phyloP scores from a whole-genome alignment of 1,139 yeast species.

The Candida buenavistaensis region DNA sequence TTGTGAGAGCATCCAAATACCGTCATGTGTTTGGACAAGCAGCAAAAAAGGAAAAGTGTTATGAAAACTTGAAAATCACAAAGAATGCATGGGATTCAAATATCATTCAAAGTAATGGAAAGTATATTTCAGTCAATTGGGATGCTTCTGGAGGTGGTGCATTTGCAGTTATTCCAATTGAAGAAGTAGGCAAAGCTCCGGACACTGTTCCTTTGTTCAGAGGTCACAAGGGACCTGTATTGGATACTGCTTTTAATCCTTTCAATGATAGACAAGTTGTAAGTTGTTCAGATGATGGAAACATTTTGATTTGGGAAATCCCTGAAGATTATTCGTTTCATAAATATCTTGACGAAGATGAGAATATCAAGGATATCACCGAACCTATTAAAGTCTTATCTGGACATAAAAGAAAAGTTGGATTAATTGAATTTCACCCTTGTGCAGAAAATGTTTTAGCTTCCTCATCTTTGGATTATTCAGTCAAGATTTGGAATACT shows the following conservation, averaged over 20 bases:
- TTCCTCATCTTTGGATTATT: constrained; percentile 84
- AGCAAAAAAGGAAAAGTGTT: constrained; percentile 81
- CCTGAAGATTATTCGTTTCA: constrained; percentile 78
- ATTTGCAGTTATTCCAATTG: constrained; percentile 85
- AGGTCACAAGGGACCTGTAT: constrained; percentile 93
- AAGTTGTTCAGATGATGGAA: constrained; percentile 91
- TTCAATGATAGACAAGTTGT: constrained; percentile 75
- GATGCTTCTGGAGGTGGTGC: constrained; percentile 97
- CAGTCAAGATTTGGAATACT: constrained; percentile 88
- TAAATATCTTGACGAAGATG: constrained; percentile 58
- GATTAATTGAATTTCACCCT: constrained; percentile 91
- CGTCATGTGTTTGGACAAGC: constrained; percentile 96
- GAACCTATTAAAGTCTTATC: constrained; percentile 65
- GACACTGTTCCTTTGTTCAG: constrained; percentile 90
- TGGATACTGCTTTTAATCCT: constrained; percentile 94
- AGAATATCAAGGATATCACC: constrained; percentile 63
- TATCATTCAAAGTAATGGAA: constrained; percentile 75
- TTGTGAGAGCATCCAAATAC: constrained; percentile 93
- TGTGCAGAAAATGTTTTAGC: constrained; percentile 84
- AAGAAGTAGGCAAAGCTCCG: constrained; percentile 91
- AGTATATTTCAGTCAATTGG: constrained; percentile 86
- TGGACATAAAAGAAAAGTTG: constrained; percentile 94
- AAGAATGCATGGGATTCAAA: constrained; percentile 97
- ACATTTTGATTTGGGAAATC: constrained; percentile 81
- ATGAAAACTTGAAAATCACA: constrained; percentile 82